These are phyloP conservation scores for Orbilia quercus DNA, from an alignment of 2,329 filamentous ascomycete species.

Conservation along the genomic window DNA sequence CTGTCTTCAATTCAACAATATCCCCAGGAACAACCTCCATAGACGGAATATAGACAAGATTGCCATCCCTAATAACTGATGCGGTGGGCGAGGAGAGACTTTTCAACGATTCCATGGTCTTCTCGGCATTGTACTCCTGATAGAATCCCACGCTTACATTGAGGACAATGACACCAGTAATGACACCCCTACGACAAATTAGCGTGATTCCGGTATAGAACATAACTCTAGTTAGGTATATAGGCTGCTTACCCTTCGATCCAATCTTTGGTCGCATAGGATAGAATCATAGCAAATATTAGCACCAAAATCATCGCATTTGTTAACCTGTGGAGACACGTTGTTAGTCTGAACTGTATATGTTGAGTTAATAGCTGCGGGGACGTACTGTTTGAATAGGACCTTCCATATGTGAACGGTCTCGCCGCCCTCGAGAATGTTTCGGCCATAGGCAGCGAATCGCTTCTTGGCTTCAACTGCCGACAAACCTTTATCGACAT, in stretches of 20 bases:
- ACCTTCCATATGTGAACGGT: conserved; percentile 75
- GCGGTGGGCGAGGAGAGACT: conserved; percentile 68
- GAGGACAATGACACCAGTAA: conserved; percentile 70
- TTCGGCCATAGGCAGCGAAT: conserved; percentile 72
- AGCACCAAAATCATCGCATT: conserved; percentile 63
- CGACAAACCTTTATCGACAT: conserved; percentile 75
- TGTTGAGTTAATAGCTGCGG: conserved; percentile 68
- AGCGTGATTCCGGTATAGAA: conserved; percentile 8
- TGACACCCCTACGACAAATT: conserved; percentile 64
- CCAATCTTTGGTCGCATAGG: conserved; percentile 70
- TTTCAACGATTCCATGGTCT: conserved; percentile 68
- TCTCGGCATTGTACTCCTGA: conserved; percentile 67
- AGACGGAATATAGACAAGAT: conserved; percentile 66
- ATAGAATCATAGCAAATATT: conserved; percentile 70
- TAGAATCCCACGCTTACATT: conserved; percentile 71
- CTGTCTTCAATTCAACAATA: conserved; percentile 69
- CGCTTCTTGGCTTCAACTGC: conserved; percentile 71
- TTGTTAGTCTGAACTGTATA: not conserved
- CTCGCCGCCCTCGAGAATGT: conserved; percentile 77
- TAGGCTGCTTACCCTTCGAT: conserved; percentile 67
- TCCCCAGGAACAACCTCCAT: conserved; percentile 70
- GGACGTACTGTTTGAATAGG: conserved; percentile 76
- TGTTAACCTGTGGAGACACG: conserved; percentile 19
- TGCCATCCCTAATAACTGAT: conserved; percentile 67
- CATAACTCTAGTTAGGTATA: not conserved